Conservation (phyloP, 1,284 basidiomycete species). For the Boletus putidus region DNA sequence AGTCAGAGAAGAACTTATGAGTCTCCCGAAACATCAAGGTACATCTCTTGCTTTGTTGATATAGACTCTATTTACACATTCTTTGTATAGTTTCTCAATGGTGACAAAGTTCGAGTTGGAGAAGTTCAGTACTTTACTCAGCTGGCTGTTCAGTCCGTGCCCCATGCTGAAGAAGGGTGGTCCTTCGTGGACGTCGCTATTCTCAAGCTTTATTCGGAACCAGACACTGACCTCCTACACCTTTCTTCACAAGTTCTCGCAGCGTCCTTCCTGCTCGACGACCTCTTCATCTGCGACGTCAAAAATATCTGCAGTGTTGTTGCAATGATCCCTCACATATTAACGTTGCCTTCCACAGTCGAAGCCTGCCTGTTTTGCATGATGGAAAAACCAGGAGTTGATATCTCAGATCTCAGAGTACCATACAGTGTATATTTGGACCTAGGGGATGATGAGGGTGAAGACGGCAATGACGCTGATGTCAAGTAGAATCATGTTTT, state of each 20-base stretch:
- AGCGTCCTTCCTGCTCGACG: not conserved
- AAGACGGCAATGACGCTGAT: too few relatives aligned
- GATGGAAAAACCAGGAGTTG: constrained; percentile 10
- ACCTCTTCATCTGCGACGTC: not conserved
- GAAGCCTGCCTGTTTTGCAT: constrained; percentile 4
- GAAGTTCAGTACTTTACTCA: not conserved
- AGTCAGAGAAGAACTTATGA: not conserved
- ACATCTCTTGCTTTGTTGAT: too few relatives aligned
- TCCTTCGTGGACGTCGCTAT: not conserved
- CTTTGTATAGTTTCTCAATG: not conserved
- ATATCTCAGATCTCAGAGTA: constrained; percentile 12
- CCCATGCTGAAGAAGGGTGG: not conserved
- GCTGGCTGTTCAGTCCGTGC: not conserved
- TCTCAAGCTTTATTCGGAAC: not conserved
- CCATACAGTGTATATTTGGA: constrained; percentile 8
- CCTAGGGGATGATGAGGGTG: too few relatives aligned
- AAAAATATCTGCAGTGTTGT: constrained; percentile 8
- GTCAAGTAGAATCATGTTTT: too few relatives aligned
- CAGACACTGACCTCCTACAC: not conserved
- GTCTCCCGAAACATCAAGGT: not conserved
- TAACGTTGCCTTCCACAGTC: not conserved
- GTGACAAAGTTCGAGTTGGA: not conserved
- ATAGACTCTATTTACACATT: too few relatives aligned
- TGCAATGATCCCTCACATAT: constrained; percentile 5
- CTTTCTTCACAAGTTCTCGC: constrained; percentile 12